A percentile compares a stretch with the other conserved stretches of the same genome.
Conservation (phyloP, 1,284 basidiomycete species). For the Hemileia vastatrix region DNA sequence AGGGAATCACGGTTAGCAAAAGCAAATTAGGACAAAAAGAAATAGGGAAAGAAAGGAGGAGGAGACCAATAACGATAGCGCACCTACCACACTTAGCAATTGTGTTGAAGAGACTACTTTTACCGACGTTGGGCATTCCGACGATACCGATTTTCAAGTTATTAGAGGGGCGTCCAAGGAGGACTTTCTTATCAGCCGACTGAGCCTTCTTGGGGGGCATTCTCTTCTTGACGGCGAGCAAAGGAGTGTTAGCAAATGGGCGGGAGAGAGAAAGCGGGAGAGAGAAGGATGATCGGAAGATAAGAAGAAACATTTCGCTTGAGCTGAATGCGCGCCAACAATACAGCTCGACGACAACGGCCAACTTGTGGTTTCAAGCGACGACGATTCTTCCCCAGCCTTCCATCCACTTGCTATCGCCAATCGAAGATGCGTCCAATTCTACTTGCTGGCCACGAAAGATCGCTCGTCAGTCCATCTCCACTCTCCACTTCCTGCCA, state of each 20-base stretch:
- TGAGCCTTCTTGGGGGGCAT: constrained; percentile 74
- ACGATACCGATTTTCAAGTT: constrained; percentile 92
- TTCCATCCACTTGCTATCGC: too few relatives aligned
- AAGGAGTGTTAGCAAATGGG: too few relatives aligned
- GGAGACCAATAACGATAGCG: background rate
- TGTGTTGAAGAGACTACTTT: constrained; percentile 57
- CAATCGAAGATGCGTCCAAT: constrained; percentile 35
- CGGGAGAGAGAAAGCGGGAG: too few relatives aligned
- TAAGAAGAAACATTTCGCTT: too few relatives aligned
- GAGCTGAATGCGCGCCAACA: too few relatives aligned
- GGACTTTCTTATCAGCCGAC: constrained; percentile 65
- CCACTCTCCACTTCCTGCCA: background rate
- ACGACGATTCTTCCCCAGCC: too few relatives aligned
- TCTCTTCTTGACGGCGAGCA: constrained; percentile 44
- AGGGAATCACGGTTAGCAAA: background rate
- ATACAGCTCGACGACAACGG: too few relatives aligned
- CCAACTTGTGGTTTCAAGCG: too few relatives aligned
- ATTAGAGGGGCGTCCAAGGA: constrained; percentile 82
- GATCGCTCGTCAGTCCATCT: constrained; percentile 90
- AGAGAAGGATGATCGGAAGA: too few relatives aligned
- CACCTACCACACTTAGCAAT: constrained; percentile 72
- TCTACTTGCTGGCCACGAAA: constrained; percentile 71
- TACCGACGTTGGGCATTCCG: constrained; percentile 78
- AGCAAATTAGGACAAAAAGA: background rate
- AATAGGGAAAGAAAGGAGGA: constrained; percentile 29